A percentile compares a stretch with the other conserved stretches of the same genome.
Conservation (phyloP, 2,329 filamentous ascomycete species). For the Bipolaris gigantea region DNA sequence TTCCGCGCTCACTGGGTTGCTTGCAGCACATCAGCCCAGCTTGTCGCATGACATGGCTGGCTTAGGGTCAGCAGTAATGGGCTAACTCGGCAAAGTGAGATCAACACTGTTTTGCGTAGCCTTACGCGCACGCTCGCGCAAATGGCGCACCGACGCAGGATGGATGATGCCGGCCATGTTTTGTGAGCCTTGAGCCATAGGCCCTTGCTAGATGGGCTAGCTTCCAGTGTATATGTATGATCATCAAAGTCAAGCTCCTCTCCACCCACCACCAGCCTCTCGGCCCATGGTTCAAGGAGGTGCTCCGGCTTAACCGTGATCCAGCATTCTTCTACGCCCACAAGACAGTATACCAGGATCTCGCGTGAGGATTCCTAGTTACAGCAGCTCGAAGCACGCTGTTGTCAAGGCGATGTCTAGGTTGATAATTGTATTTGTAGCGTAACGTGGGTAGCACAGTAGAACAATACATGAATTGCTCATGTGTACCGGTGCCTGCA, state of each 20-base stretch:
- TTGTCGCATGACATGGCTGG: background rate
- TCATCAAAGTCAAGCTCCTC: conserved; percentile 92
- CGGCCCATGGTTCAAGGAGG: conserved; percentile 78
- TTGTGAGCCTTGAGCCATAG: background rate
- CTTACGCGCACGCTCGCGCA: background rate
- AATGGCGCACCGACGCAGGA: background rate
- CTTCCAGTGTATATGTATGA: conserved; percentile 62
- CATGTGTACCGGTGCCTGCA: background rate
- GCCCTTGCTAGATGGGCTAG: background rate
- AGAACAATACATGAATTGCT: conserved; percentile 19
- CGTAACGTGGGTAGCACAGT: background rate
- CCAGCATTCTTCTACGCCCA: conserved; percentile 70
- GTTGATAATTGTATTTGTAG: conserved; percentile 5
- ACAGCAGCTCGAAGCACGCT: conserved; percentile 55
- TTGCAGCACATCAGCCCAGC: background rate
- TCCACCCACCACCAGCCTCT: conserved; percentile 84
- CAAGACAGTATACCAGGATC: conserved; percentile 78
- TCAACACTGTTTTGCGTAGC: background rate
- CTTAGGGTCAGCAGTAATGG: background rate
- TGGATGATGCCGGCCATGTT: background rate
- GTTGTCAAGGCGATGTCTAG: conserved; percentile 55
- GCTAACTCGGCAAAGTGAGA: background rate
- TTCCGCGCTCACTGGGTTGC: background rate
- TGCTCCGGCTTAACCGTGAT: conserved; percentile 99
- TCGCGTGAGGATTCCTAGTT: conserved; percentile 65